These are phyloP conservation scores for Pholiota molesta DNA, from an alignment of 768 basidiomycete species.

Conservation along the genomic window DNA sequence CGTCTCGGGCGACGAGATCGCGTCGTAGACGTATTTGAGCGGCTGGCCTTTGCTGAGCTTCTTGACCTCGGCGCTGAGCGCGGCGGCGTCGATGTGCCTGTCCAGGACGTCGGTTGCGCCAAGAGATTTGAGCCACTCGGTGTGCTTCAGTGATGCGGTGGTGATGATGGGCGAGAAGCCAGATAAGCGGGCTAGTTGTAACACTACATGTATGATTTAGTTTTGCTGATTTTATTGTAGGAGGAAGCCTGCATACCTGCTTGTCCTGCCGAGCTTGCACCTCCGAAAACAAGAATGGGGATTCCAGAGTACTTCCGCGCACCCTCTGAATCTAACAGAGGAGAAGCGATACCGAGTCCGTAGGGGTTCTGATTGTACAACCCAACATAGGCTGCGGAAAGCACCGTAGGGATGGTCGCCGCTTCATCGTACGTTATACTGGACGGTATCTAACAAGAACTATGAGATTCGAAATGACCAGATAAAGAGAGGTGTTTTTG, in stretches of 20 bases:
- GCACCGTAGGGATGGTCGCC: slow-evolving; percentile 35
- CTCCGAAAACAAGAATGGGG: slow-evolving; percentile 51
- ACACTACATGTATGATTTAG: slow-evolving; percentile 13
- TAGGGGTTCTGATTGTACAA: slow-evolving; percentile 31
- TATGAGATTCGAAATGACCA: background rate
- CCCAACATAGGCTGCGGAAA: slow-evolving; percentile 36
- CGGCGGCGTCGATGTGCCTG: slow-evolving; percentile 19
- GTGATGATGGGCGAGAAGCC: slow-evolving; percentile 46
- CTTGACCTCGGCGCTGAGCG: slow-evolving; percentile 22
- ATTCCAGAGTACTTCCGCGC: slow-evolving; percentile 39
- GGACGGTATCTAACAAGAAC: slow-evolving; percentile 33
- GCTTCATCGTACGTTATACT: slow-evolving; percentile 40
- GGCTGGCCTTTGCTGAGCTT: slow-evolving; percentile 22
- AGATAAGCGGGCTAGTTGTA: slow-evolving; percentile 41
- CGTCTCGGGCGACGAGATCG: slow-evolving; percentile 24
- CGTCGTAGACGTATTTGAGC: slow-evolving; percentile 27
- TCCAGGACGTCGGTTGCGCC: slow-evolving; percentile 46
- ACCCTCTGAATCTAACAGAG: slow-evolving; percentile 24
- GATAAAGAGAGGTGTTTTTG: background rate
- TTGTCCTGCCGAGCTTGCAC: slow-evolving; percentile 51
- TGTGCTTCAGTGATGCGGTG: slow-evolving; percentile 35
- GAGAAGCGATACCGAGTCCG: slow-evolving; percentile 5
- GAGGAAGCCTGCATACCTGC: slow-evolving; percentile 37
- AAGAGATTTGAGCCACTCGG: slow-evolving; percentile 33
- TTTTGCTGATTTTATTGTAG: too few relatives aligned